Evolutionary conservation across 1,284 basidiomycete species (phyloP).

Genomic region (Peniophora sp.): DNA sequence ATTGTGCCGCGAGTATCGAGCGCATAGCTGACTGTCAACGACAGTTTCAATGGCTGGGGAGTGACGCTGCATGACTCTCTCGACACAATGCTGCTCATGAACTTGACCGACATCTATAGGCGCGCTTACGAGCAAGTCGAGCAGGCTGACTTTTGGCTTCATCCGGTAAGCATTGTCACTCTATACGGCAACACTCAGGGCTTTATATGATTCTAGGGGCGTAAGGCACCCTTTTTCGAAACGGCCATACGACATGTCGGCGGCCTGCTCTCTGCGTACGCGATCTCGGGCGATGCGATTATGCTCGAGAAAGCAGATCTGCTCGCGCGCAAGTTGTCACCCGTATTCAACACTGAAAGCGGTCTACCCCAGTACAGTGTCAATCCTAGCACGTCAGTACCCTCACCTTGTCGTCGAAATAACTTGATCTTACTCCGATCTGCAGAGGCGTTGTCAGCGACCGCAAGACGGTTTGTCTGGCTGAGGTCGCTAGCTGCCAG

Average conservation of each 20-base stretch:
- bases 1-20: neutral
- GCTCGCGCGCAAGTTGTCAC: conserved; percentile 38
- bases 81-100: conserved; percentile 87
- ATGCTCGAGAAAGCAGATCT: conserved; percentile 44
- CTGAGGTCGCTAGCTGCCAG: conserved; percentile 45
- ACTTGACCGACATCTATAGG: conserved; percentile 69
- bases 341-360: conserved; percentile 41
- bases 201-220: conserved; percentile 9
- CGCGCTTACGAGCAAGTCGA: conserved; percentile 67
- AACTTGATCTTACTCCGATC: neutral
- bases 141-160: conserved; percentile 50
- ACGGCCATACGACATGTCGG: conserved; percentile 73
- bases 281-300: conserved; percentile 49
- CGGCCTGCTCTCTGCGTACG: conserved; percentile 63
- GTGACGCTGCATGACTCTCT: conserved; percentile 78
- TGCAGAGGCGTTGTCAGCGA: neutral
- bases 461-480: conserved; percentile 9
- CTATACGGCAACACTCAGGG: neutral
- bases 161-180: conserved; percentile 2
- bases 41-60: conserved; percentile 83
- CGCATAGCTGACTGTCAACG: neutral
- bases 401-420: neutral
- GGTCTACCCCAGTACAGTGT: conserved; percentile 45
- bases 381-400: conserved; percentile 29
- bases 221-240: conserved; percentile 58